These are phyloP conservation scores for Echites panduratus DNA, from an alignment of 257 asterid genomes.

Conservation along the genomic window DNA sequence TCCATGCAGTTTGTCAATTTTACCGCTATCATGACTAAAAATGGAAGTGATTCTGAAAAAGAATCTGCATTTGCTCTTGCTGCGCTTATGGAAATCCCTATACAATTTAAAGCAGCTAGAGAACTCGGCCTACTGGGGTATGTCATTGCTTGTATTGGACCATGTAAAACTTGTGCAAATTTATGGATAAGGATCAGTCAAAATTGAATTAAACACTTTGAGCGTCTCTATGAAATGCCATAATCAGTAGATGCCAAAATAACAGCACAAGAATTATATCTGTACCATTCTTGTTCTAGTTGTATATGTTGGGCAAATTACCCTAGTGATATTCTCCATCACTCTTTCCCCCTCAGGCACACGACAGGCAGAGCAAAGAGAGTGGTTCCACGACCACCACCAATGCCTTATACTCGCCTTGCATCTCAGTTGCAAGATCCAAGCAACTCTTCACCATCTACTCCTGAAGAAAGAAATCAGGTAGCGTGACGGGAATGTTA, in stretches of 20 bases:
- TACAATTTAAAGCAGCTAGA: slow-evolving; percentile 62
- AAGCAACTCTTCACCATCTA: slow-evolving; percentile 28
- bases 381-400: slow-evolving; percentile 56
- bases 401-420: slow-evolving; percentile 39
- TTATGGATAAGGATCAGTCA: background rate
- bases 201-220: background rate
- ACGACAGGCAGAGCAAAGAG: slow-evolving; percentile 58
- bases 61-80: slow-evolving; percentile 87
- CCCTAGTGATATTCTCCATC: slow-evolving; percentile 2
- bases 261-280: background rate
- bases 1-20: slow-evolving; percentile 69
- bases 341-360: slow-evolving; percentile 27
- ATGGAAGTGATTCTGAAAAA: slow-evolving; percentile 38
- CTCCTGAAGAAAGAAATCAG: slow-evolving; percentile 48
- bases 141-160: slow-evolving; percentile 13
- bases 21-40: slow-evolving; percentile 54
- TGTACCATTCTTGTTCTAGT: background rate
- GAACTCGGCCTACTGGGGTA: slow-evolving; percentile 69
- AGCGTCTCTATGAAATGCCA: background rate
- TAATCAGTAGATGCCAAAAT: too few relatives aligned
- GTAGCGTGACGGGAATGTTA: slow-evolving; percentile 18
- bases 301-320: background rate
- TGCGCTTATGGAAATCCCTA: slow-evolving; percentile 82
- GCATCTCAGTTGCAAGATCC: slow-evolving; percentile 25
- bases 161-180: background rate